Conservation (phyloP, 2,329 filamentous ascomycete species). For the Colletotrichum sp. region DNA sequence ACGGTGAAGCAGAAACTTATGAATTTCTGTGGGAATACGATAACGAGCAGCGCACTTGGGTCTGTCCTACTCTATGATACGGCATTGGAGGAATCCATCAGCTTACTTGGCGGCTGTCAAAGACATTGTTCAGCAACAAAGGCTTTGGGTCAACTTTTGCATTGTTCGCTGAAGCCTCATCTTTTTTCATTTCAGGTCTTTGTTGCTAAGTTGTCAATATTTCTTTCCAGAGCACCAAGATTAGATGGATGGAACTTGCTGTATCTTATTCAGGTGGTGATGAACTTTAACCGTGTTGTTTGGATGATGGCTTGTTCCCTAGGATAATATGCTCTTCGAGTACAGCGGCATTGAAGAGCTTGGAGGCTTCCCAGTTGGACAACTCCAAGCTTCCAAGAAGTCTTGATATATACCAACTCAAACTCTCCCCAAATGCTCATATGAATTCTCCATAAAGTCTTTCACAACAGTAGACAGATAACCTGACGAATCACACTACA, state of each 20-base stretch:
- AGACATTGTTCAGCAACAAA: neutral
- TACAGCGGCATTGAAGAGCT: neutral
- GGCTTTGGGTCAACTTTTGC: rapidly evolving
- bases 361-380: rapidly evolving
- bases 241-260: rapidly evolving
- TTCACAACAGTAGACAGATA: neutral
- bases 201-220: neutral
- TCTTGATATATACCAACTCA: no score
- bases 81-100: rapidly evolving
- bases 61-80: rapidly evolving
- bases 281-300: rapidly evolving
- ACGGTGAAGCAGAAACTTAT: rapidly evolving
- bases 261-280: rapidly evolving
- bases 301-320: neutral
- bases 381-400: neutral
- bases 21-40: neutral
- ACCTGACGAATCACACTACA: neutral
- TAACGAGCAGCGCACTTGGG: neutral
- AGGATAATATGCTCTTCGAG: rapidly evolving
- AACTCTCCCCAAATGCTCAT: neutral
- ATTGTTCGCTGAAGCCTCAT: rapidly evolving
- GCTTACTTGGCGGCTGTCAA: neutral
- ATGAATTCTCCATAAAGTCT: neutral
- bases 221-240: neutral
- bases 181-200: rapidly evolving